Conservation (phyloP, 768 basidiomycete species). For the Auricularia sp. region DNA sequence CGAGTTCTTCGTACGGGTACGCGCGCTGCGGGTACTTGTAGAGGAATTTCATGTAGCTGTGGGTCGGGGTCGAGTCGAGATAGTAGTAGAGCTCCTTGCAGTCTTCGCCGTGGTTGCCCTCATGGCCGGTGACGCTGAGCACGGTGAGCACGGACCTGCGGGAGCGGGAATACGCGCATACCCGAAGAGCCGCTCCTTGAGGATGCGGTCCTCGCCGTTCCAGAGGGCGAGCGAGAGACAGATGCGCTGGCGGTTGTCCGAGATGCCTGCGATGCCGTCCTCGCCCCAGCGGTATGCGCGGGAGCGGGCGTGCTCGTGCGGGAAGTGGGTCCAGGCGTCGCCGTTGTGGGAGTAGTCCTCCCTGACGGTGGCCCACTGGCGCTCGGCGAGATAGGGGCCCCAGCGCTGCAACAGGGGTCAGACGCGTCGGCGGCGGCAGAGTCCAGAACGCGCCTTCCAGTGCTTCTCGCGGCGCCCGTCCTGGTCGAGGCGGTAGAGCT, state of each 20-base stretch:
- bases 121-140: slow-evolving; percentile 68
- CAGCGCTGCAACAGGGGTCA: slow-evolving; percentile 39
- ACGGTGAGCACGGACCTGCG: neutral
- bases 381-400: slow-evolving; percentile 95
- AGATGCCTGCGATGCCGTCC: slow-evolving; percentile 94
- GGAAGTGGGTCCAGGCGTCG: slow-evolving; percentile 93
- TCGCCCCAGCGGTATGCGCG: slow-evolving; percentile 98
- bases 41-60: slow-evolving; percentile 99
- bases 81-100: slow-evolving; percentile 99
- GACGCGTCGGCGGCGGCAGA: neutral
- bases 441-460: slow-evolving; percentile 51
- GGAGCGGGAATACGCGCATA: neutral
- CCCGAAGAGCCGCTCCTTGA: slow-evolving; percentile 95
- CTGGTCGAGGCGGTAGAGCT: slow-evolving; percentile 77
- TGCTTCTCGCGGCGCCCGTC: slow-evolving; percentile 71
- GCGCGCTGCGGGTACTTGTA: slow-evolving; percentile 96
- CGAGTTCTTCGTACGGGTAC: slow-evolving; percentile 91
- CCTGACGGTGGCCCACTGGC: slow-evolving; percentile 98
- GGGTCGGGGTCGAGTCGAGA: slow-evolving; percentile 95
- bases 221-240: slow-evolving; percentile 88
- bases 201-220: slow-evolving; percentile 89
- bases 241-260: slow-evolving; percentile 91
- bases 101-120: slow-evolving; percentile 99
- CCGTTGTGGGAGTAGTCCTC: slow-evolving; percentile 97
- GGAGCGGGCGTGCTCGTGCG: slow-evolving; percentile 85